Evolutionary conservation across 345 rosid species (phyloP), one percentile per base, ranked within the genome.

Genomic region (Camelina hispida): DNA sequence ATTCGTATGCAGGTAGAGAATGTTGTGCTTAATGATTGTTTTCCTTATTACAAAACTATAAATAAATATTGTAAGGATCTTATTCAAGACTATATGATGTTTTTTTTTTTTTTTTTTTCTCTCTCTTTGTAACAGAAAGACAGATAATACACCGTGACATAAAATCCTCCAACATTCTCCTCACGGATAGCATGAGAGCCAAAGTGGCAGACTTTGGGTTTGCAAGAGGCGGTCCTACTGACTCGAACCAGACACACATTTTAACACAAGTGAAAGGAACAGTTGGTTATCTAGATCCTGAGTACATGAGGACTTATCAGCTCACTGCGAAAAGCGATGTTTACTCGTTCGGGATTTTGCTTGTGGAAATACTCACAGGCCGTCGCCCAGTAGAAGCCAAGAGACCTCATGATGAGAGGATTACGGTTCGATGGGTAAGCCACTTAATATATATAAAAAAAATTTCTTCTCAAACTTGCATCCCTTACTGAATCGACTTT

Each of bases 161-260:
- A 75, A 95, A 95, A 71, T 88, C 99, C 40, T 92, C 99, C 25
- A 95, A 92, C 87, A 89, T 95, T 69, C 93, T 95, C 75, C 79
- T 95, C 66, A 92, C 97, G 38, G 96, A 90, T 62, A 86, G 86
- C 81, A 79, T 95, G 97, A 87, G 96, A 84, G 97, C 97, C 63
- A 95, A 95, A 81, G 97, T 95, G 58, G 91, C 97, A 8, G 97
- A 95, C 82, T 95, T 95, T 53, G 99, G 99, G 51, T 95, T 95
- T 50, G 98, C 98, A 43, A 87, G 89, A 82, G 81, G 84, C n/a
- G 97, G 96, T 54, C 80, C 89, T 0, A 65, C 83, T 61, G 90
- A 93, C 16, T 6, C 88, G 8, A 90, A 90, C 68, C 81, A 81
- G 9, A 89, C 97, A 15, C 97, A 92, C 60, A 78, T 95, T 61